Base-by-base conservation (phyloP, 1,284 basidiomycete genomes). In the Crucibulum cyathiforme region DNA sequence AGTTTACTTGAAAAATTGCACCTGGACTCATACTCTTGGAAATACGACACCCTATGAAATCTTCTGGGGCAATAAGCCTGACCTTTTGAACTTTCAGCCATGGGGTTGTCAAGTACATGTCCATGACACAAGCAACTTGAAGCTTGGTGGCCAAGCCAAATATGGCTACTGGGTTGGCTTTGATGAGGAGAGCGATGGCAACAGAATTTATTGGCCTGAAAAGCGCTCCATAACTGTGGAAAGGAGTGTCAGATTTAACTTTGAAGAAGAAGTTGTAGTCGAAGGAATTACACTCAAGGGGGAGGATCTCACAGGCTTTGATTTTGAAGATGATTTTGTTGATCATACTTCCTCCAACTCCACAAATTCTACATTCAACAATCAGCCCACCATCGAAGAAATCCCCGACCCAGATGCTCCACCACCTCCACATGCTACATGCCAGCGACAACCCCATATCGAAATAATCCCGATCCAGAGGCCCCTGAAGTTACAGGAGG, bases 1-100 rank as follows among this genome's bases (percentile, higher is more conserved):
- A 47, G 45, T 63, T 5, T 58, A 43, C 37, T 41, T 54, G 53
- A 54, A 41, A 38, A 63, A 63, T 12, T 38, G 58, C 10, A 65
- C 60, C 1, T 54, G 34, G 10, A 70, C 58, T 3, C 47, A 54
- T 8, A 46, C 63, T 19, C 15, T 61, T 13, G 36, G 45, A 1
- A 39, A 56, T 10, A 57, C 39, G 19, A 63, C n/a, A 19, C 36
- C 17, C 24, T 52, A 41, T 31, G 13, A 49, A 53, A 45, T 12
- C 9, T 10, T 48, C 5, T 15, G 15, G 6, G 54, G 54, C 9
- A 35, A 34, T 9, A 46, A 47, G 10, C 41, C 54, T 36, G 13
- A 46, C 36, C 9, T 56, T 1, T 8, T 15, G 1, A 31, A 48
- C 8, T 12, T 56, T 12, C 45, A 31, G 4, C 10, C 17, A 36